Conservation (phyloP, 1,284 basidiomycete genomes). For the Xanthoconium separans region DNA sequence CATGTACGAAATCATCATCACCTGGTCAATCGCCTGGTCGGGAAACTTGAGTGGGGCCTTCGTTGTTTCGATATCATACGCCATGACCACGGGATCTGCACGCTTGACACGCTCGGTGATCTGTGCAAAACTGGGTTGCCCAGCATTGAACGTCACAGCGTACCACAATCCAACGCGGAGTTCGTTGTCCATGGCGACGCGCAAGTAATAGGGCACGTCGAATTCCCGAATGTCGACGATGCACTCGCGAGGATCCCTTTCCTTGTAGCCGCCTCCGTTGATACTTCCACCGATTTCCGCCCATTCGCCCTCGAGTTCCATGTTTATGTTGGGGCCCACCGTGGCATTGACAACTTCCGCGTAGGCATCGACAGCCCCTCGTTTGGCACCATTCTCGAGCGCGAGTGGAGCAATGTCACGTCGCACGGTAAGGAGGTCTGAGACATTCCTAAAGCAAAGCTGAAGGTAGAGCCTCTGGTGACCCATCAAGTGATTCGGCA, state of each 20-base stretch:
- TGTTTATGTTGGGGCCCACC: conserved; percentile 49
- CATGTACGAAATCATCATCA: conserved; percentile 99
- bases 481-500: conserved; percentile 96
- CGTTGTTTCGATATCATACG: conserved; percentile 98
- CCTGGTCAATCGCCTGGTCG: conserved; percentile 92
- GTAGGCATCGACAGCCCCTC: conserved; percentile 95
- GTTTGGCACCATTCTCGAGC: conserved; percentile 87
- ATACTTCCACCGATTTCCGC: conserved; percentile 46
- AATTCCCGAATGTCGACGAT: conserved; percentile 96
- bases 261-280: conserved; percentile 44
- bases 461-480: conserved; percentile 87
- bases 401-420: conserved; percentile 91
- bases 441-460: conserved; percentile 90
- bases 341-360: conserved; percentile 94
- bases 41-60: conserved; percentile 99
- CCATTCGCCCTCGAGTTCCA: conserved; percentile 72
- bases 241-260: conserved; percentile 83
- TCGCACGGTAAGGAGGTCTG: conserved; percentile 86
- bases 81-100: conserved; percentile 99
- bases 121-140: conserved; percentile 73
- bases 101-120: conserved; percentile 91
- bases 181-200: conserved; percentile 98
- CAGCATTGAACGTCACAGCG: conserved; percentile 79
- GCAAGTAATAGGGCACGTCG: conserved; percentile 97
- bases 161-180: conserved; percentile 99